These are phyloP conservation scores for Xylaria sp. DNA, from an alignment of 2,329 filamentous ascomycete genomes.

Conservation along the genomic window DNA sequence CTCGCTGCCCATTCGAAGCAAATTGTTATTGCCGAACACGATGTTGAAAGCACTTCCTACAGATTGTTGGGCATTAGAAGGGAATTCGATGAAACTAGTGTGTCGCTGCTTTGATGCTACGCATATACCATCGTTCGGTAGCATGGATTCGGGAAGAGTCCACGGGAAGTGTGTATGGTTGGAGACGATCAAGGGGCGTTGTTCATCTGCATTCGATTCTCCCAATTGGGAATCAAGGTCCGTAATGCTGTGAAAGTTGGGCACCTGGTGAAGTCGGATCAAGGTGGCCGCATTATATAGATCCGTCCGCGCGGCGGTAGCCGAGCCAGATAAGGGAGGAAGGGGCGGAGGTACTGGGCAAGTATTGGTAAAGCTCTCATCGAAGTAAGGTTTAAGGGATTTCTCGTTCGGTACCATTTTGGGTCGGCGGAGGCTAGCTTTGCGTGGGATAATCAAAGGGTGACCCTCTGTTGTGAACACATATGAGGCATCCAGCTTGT, in stretches of 20 bases:
- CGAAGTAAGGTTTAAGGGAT: conserved; percentile 53
- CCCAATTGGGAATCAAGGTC: conserved; percentile 36
- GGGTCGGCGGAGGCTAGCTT: conserved; percentile 45
- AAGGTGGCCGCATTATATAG: conserved; percentile 90
- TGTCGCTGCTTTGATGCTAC: conserved; percentile 75
- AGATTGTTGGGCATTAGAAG: conserved; percentile 58
- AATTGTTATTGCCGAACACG: conserved; percentile 59
- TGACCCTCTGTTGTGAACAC: conserved; percentile 98
- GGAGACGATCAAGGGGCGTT: conserved; percentile 61
- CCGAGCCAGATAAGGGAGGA: conserved; percentile 78
- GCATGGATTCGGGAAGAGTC: conserved; percentile 82
- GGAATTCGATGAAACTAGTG: conserved; percentile 75
- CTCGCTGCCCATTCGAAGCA: conserved; percentile 58
- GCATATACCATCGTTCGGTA: conserved; percentile 83
- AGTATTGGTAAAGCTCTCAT: conserved; percentile 63
- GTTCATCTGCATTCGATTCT: conserved; percentile 28
- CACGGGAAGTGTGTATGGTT: conserved; percentile 93
- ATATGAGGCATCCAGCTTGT: conserved; percentile 84
- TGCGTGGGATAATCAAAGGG: conserved; percentile 82
- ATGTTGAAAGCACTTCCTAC: conserved; percentile 58
- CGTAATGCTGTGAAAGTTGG: conserved; percentile 65
- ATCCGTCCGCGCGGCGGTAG: conserved; percentile 81
- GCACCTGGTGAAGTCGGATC: conserved; percentile 82
- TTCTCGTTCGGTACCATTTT: conserved; percentile 42
- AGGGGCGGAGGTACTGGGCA: conserved; percentile 73